Base-by-base conservation (phyloP, 176 grass and related monocot genomes). In the Phragmites australis region DNA sequence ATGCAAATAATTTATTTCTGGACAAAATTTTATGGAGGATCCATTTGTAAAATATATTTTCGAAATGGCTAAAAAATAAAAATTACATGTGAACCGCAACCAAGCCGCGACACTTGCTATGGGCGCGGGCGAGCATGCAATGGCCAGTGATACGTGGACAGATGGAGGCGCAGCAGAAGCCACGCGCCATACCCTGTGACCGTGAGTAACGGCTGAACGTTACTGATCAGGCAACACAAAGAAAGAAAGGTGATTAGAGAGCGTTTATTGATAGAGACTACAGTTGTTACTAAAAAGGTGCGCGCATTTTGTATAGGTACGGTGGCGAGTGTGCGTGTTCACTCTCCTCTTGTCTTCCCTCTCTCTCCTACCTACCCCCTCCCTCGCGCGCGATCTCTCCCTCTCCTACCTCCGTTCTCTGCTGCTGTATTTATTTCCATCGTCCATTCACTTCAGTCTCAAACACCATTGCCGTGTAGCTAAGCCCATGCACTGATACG, bases 371-470 rank as follows among this genome's bases (percentile, higher is more conserved):
- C 27, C 68, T 25, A 0, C 67, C 11, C 37, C 37, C 12, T 43
- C 60, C 2, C 9, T 27, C 21, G 25, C 25, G 51, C 21, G 42
- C 74, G 16, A 40, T 27, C 1, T 9, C 5, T 57, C n/a, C 25
- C 48, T 10, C 10, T 19, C 4, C 32, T 26, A 34, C 15, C 74
- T 68, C 69, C 53, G 26, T 1, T 48, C 46, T 65, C 11, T 18
- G 41, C 68, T 61, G 8, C 21, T 45, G 46, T 84, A 84, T 79
- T 79, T 79, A 77, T 43, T 74, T 54, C 51, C 80, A 9, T 31
- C 76, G 5, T 32, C 41, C 0, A 0, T 10, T 43, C n/a, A 75
- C 10, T 47, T 6, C 3, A 6, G 9, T 39, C 68, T 3, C 47
- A n/a, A 64, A 19, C 54, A 8, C 41, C 30, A 39, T 21, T 68